Evolutionary conservation across 768 basidiomycete genomes (phyloP).

Genomic region (Termitomyces sp.): DNA sequence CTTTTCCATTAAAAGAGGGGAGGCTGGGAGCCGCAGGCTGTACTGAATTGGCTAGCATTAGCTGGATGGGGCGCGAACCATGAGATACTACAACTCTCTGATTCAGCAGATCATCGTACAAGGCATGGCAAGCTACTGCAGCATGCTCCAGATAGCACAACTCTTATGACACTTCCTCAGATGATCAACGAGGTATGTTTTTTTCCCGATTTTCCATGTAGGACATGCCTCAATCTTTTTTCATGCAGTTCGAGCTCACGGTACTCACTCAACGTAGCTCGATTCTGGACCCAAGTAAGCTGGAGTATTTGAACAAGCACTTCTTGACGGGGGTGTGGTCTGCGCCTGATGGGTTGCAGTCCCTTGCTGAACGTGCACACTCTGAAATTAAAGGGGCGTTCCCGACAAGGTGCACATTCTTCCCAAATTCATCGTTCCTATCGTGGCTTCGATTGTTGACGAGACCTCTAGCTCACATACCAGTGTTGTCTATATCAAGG

Average conservation of each 20-base stretch:
- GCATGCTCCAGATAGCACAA: slow-evolving; percentile 59
- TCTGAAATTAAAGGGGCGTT: slow-evolving; percentile 49
- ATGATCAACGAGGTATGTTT: slow-evolving; percentile 47
- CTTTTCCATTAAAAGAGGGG: slow-evolving; percentile 41
- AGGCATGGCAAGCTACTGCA: slow-evolving; percentile 17
- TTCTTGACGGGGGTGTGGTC: slow-evolving; percentile 61
- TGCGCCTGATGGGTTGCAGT: slow-evolving; percentile 41
- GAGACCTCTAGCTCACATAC: slow-evolving; percentile 35
- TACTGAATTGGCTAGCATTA: slow-evolving; percentile 90
- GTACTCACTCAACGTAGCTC: slow-evolving; percentile 78
- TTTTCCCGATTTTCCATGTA: background rate
- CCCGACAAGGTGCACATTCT: slow-evolving; percentile 46
- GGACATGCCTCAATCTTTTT: background rate
- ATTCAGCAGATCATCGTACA: slow-evolving; percentile 14
- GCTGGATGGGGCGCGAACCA: slow-evolving; percentile 85
- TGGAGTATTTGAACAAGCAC: slow-evolving; percentile 86
- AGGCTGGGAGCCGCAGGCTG: slow-evolving; percentile 86
- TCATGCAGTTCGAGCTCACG: slow-evolving; percentile 64
- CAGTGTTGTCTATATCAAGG: slow-evolving; percentile 51
- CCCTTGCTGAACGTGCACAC: slow-evolving; percentile 50
- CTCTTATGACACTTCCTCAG: slow-evolving; percentile 59
- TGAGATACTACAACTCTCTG: slow-evolving; percentile 18
- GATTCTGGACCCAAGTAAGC: slow-evolving; percentile 72
- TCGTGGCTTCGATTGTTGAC: background rate
- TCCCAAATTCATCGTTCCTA: background rate